Evolutionary conservation across 257 asterid genomes (phyloP).

Genomic region (Jaltomata sinuosa): DNA sequence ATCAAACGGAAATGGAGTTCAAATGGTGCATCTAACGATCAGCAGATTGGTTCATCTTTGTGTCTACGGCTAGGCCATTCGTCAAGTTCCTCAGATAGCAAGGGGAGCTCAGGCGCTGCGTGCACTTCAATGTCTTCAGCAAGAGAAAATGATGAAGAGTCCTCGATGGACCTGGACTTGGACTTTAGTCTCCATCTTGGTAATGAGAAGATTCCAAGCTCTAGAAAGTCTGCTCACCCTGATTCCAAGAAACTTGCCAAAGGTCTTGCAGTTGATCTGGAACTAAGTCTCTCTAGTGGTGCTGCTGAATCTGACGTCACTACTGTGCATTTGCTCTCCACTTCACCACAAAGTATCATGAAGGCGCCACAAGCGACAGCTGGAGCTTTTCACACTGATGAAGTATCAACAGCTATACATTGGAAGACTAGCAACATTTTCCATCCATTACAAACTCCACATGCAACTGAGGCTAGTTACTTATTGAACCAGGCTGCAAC

Average conservation of each 20-base stretch:
- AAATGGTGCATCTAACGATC: slow-evolving; percentile 27
- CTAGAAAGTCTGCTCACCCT: slow-evolving; percentile 31
- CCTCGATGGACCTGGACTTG: slow-evolving; percentile 88
- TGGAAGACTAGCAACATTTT: slow-evolving; percentile 19
- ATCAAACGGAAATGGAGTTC: slow-evolving; percentile 66
- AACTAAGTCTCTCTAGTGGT: slow-evolving; percentile 61
- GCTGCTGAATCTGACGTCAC: slow-evolving; percentile 63
- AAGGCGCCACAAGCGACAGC: slow-evolving; percentile 9
- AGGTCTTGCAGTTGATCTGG: slow-evolving; percentile 68
- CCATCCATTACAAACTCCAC: slow-evolving; percentile 22
- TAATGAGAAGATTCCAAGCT: slow-evolving; percentile 45
- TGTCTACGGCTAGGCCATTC: slow-evolving; percentile 72
- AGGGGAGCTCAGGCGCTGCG: slow-evolving; percentile 85
- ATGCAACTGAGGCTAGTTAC: slow-evolving; percentile 21
- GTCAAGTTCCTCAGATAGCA: slow-evolving; percentile 90
- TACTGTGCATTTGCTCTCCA: slow-evolving; percentile 30
- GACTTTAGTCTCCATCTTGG: slow-evolving; percentile 81
- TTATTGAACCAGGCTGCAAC: slow-evolving; percentile 28
- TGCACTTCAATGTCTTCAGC: slow-evolving; percentile 83
- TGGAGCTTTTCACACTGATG: slow-evolving; percentile 30
- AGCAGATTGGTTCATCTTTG: slow-evolving; percentile 34
- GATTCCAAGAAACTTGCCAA: slow-evolving; percentile 20
- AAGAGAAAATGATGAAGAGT: slow-evolving; percentile 71
- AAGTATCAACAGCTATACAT: slow-evolving; percentile 25
- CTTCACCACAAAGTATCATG: slow-evolving; percentile 17